A percentile compares a stretch with the other conserved stretches of the same genome.
These are phyloP conservation scores for Helicocarpus griseus DNA, from an alignment of 2,329 filamentous ascomycete genomes.

Conservation along the genomic window DNA sequence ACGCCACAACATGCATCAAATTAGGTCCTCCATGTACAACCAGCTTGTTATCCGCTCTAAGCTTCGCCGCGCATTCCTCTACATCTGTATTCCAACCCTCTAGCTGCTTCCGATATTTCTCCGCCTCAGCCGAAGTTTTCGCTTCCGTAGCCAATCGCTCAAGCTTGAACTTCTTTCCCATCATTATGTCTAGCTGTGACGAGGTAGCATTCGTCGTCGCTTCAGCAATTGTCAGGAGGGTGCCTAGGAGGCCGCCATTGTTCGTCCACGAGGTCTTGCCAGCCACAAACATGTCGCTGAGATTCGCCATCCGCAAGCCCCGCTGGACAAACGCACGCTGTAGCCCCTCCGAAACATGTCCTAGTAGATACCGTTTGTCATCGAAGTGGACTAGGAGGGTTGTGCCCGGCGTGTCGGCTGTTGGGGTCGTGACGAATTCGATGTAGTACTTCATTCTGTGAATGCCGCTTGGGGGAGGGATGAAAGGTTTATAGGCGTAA, in stretches of 20 bases:
- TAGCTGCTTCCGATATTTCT: slow-evolving; percentile 17
- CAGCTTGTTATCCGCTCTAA: slow-evolving; percentile 31
- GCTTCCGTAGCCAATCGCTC: slow-evolving; percentile 10
- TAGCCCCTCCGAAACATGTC: slow-evolving; percentile 70
- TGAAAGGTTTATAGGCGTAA: slow-evolving; percentile 6
- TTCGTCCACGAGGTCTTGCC: slow-evolving; percentile 67
- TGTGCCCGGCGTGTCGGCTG: slow-evolving; percentile 77
- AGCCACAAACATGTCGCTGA: slow-evolving; percentile 72
- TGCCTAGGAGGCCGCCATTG: slow-evolving; percentile 72
- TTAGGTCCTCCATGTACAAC: slow-evolving; percentile 75
- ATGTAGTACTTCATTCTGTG: slow-evolving; percentile 59
- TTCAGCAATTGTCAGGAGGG: slow-evolving; percentile 77
- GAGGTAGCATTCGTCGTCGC: slow-evolving; percentile 40
- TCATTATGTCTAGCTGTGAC: slow-evolving; percentile 33
- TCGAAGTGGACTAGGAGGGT: slow-evolving; percentile 70
- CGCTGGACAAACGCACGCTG: slow-evolving; percentile 67
- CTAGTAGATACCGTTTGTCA: slow-evolving; percentile 74
- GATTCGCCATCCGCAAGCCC: slow-evolving; percentile 53
- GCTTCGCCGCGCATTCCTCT: slow-evolving; percentile 7
- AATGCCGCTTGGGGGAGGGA: neutral
- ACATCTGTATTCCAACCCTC: slow-evolving; percentile 13
- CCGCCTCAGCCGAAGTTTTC: slow-evolving; percentile 28
- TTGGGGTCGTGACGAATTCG: slow-evolving; percentile 71
- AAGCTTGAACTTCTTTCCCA: slow-evolving; percentile 27
- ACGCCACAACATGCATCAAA: slow-evolving; percentile 65